A percentile compares a stretch with the other conserved stretches of the same genome.
Evolutionary conservation across 768 basidiomycete species (phyloP).

Genomic region (Tricholoma sp.): DNA sequence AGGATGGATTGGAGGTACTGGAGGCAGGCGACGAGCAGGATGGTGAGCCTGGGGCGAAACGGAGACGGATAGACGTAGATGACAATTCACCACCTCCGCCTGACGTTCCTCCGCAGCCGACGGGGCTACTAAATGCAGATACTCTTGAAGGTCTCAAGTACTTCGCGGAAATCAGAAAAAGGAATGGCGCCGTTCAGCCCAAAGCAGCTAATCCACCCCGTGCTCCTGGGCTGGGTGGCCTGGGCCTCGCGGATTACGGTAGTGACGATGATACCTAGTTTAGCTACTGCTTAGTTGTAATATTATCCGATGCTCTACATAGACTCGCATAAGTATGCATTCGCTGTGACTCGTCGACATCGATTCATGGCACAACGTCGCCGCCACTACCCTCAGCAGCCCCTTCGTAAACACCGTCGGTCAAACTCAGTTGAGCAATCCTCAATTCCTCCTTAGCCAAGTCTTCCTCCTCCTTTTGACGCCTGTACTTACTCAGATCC

Average conservation of each 20-base stretch:
- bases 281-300: conserved; percentile 1
- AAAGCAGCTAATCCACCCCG: conserved; percentile 27
- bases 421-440: conserved; percentile 40
- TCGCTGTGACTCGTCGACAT: neutral
- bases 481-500: conserved; percentile 58
- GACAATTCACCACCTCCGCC: conserved; percentile 19
- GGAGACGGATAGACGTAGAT: conserved; percentile 26
- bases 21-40: conserved; percentile 29
- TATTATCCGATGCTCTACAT: conserved; percentile 9
- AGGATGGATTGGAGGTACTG: conserved; percentile 31
- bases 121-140: conserved; percentile 73
- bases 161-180: conserved; percentile 81
- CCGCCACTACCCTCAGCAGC: conserved; percentile 27
- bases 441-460: conserved; percentile 46
- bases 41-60: conserved; percentile 29
- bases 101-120: conserved; percentile 29
- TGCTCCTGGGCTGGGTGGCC: conserved; percentile 50
- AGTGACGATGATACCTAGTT: conserved; percentile 64
- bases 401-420: conserved; percentile 24
- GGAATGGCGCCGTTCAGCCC: conserved; percentile 40
- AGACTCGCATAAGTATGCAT: neutral
- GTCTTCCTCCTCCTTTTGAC: conserved; percentile 58
- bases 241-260: conserved; percentile 73
- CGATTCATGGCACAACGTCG: neutral
- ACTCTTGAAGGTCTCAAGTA: conserved; percentile 88